Evolutionary conservation across 768 basidiomycete species (phyloP).

Genomic region (Tylopilus balloui): DNA sequence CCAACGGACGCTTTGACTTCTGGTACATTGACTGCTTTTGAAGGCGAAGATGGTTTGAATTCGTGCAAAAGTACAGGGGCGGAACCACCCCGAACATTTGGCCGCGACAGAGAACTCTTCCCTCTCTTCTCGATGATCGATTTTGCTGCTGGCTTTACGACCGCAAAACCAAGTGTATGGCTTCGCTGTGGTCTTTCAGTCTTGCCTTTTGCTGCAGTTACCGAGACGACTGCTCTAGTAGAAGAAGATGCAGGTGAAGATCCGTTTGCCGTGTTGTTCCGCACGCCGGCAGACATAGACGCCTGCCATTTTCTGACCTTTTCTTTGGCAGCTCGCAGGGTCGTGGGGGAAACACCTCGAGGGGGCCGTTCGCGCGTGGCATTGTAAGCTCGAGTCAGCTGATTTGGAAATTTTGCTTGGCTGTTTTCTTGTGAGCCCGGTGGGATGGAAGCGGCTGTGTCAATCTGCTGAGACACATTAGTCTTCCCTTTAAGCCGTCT

Average conservation of each 20-base stretch:
- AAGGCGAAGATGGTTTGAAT: constrained; percentile 13
- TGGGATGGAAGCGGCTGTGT: neutral
- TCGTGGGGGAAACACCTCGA: constrained; percentile 23
- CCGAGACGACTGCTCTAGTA: neutral
- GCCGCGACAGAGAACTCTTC: constrained; percentile 6
- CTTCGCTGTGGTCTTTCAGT: constrained; percentile 13
- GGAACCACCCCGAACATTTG: constrained; percentile 3
- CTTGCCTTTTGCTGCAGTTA: constrained; percentile 15
- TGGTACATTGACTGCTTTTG: neutral
- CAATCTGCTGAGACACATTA: constrained; percentile 9
- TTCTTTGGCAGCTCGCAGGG: constrained; percentile 28
- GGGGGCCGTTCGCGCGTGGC: constrained; percentile 1
- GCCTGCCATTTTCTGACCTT: constrained; percentile 38
- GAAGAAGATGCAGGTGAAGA: constrained; percentile 3
- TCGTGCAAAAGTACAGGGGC: constrained; percentile 9
- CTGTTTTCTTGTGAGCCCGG: constrained; percentile 5
- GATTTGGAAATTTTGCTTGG: neutral
- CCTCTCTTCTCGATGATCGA: constrained; percentile 22
- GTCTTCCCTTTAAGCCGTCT: constrained; percentile 18
- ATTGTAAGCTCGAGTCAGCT: neutral
- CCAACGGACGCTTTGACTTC: neutral
- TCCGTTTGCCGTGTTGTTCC: constrained; percentile 5
- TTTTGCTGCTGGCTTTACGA: constrained; percentile 37
- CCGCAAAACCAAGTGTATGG: constrained; percentile 39
- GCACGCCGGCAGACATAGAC: constrained; percentile 19